Conservation (phyloP, 495 filamentous ascomycete genomes). For the Platismatia glauca region DNA sequence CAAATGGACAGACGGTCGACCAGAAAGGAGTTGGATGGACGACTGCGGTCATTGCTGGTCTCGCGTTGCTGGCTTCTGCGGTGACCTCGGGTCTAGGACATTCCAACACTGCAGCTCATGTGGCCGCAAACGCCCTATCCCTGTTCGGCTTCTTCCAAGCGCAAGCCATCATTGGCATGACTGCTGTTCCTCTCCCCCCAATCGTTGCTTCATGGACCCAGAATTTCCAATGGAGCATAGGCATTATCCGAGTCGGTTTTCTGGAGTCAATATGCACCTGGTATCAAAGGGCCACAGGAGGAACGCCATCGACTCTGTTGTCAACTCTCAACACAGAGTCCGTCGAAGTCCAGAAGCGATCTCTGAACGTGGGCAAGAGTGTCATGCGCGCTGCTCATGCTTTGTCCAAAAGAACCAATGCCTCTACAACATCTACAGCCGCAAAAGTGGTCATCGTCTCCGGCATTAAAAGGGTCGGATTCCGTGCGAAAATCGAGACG, state of each 20-base stretch:
- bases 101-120: conserved; percentile 94
- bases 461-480: conserved; percentile 86
- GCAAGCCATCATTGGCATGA: conserved; percentile 91
- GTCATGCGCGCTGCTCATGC: conserved; percentile 39
- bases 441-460: conserved; percentile 59
- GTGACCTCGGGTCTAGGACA: conserved; percentile 75
- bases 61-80: conserved; percentile 75
- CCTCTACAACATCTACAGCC: conserved; percentile 34
- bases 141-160: conserved; percentile 94
- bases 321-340: conserved; percentile 65
- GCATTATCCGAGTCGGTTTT: conserved; percentile 82
- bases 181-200: conserved; percentile 74
- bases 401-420: conserved; percentile 42
- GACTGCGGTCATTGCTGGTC: conserved; percentile 74
- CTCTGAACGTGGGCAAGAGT: conserved; percentile 30
- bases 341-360: conserved; percentile 75
- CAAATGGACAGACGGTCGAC: conserved; percentile 89
- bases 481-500: conserved; percentile 71
- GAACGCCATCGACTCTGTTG: conserved; percentile 72
- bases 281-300: conserved; percentile 93
- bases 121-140: conserved; percentile 85
- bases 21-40: conserved; percentile 82
- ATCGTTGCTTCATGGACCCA: conserved; percentile 92
- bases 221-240: conserved; percentile 98
- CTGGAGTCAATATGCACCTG: conserved; percentile 84